Evolutionary conservation across 306 rosid species (phyloP), one percentile per base, ranked within the genome.

Genomic region (Dalbergia oliveri): DNA sequence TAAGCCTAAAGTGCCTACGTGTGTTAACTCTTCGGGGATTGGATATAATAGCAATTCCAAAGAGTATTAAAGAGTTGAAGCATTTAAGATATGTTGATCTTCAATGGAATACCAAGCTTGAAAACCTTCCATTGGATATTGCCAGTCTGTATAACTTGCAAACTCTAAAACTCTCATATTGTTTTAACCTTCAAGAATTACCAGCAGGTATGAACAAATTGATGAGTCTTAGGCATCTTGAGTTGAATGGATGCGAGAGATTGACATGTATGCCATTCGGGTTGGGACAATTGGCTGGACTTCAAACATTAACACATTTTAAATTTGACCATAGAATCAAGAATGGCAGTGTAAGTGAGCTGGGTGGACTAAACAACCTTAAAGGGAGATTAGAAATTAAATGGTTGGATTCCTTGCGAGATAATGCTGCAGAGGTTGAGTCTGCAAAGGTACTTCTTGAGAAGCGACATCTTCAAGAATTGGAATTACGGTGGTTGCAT

Each of bases 71-170:
- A 61, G 56, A 64, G 63, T 54, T 82, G 59, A 78, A 74, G 62
- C 84, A 78, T 62, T 37, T 86, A 39, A 82, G 86, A 79, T 85
- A 85, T 35, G 18, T 81, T 15, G 81, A 85, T 77, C 60, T 85
- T 19, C 73, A 83, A 57, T 0, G 0, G 10, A 77, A 72, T 44
- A 1, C 0, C 5, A 7, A 0, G 14, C 58, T 77, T 21, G 0
- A 13, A 39, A 62, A 10, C 41, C 85, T 85, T 34, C 83, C 88
- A 16, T 11, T 23, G 0, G 66, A 37, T 0, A 64, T 81, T 57
- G 16, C 59, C 39, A 39, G 19, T n/a, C 58, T 82, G 13, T 63
- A 23, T 4, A 75, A 82, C 60, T 66, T 79, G 63, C 86, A 82
- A 44, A 79, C 79, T 1, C 26, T 86, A 15, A 82, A 74, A 26